Evolutionary conservation across 306 rosid genomes (phyloP).

Genomic region (Vicia sativa): DNA sequence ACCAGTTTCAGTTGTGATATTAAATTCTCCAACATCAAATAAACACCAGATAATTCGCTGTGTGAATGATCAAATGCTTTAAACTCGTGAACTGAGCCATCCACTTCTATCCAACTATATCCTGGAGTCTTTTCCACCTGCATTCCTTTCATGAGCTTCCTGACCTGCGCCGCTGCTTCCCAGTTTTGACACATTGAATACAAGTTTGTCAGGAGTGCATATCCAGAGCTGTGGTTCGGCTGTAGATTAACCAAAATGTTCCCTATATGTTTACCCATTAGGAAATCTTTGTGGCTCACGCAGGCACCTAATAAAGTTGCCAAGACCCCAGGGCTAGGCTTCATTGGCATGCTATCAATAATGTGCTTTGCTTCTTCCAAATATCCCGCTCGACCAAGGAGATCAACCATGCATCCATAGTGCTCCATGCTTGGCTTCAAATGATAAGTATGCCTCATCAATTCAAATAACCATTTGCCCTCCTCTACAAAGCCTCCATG

Average conservation of each 20-base stretch:
- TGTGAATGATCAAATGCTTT: conserved; percentile 45
- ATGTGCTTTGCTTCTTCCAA: conserved; percentile 50
- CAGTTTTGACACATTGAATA: conserved; percentile 45
- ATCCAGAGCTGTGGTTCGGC: conserved; percentile 38
- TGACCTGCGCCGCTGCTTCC: conserved; percentile 51
- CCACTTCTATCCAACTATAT: conserved; percentile 51
- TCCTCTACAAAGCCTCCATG: conserved; percentile 51
- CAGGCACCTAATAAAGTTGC: conserved; percentile 50
- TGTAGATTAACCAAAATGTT: conserved; percentile 41
- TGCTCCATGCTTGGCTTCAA: conserved; percentile 51
- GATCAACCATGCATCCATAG: conserved; percentile 60
- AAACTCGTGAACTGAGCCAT: conserved; percentile 45
- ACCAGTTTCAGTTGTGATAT: conserved; percentile 29
- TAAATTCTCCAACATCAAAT: conserved; percentile 35
- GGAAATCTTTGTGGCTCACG: conserved; percentile 43
- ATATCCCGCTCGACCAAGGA: conserved; percentile 49
- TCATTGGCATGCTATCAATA: conserved; percentile 53
- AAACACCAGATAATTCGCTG: conserved; percentile 25
- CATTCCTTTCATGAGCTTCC: conserved; percentile 49
- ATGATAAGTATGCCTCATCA: conserved; percentile 39
- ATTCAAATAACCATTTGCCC: conserved; percentile 41
- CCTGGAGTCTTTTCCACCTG: conserved; percentile 47
- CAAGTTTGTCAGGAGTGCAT: conserved; percentile 53
- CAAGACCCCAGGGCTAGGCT: conserved; percentile 43
- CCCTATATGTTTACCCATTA: conserved; percentile 48